Base-by-base conservation (phyloP, 1,284 basidiomycete species). In the Sporisorium iseilematis-ciliati region DNA sequence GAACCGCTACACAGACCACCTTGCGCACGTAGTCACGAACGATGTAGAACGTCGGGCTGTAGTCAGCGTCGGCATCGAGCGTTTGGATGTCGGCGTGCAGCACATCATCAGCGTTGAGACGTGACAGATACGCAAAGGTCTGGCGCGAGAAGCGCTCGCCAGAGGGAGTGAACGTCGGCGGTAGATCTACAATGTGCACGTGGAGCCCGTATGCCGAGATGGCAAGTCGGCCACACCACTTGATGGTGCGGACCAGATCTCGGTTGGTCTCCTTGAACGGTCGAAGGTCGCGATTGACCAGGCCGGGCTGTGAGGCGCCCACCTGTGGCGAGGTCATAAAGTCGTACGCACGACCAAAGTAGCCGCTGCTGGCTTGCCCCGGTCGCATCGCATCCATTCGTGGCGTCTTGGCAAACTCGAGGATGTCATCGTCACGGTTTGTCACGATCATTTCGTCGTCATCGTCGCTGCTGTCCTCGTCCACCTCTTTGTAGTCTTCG, bases 41-140 rank as follows among this genome's bases (percentile, higher is more conserved):
- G 20, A 84, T 57, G 71, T 84, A 84, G 62, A 84, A 84, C 0
- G 83, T 84, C 3, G 83, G 83, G 18, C 71, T 67, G 68, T 84
- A 84, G 49, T 77, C 75, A 35, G 79, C 80, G 25, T 81, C 75
- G 25, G 63, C 70, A 49, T 81, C 79, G 20, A 84, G 71, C 29
- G 80, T 81, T 72, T 84, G 83, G 33, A 84, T 84, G 38, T 84
- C 83, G 6, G 82, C 83, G 54, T 84, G 82, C 26, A 84, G 70
- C 21, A 84, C 83, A 50, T 84, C 82, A 25, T 83, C 80, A 11
- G 78, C 75, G 29, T 81, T 63, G 50, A 84, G 79, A 18, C 82
- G 76, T 2, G 81, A 80, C 7, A 84, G 67, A 35, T 83, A 80
- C 0, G 82, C 82, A 58, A 84, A 84, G 5, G 83, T 84, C 49